phyloP scores from a whole-genome alignment of 2,329 filamentous ascomycete species.

The Paecilomyces dactylethromorphus region DNA sequence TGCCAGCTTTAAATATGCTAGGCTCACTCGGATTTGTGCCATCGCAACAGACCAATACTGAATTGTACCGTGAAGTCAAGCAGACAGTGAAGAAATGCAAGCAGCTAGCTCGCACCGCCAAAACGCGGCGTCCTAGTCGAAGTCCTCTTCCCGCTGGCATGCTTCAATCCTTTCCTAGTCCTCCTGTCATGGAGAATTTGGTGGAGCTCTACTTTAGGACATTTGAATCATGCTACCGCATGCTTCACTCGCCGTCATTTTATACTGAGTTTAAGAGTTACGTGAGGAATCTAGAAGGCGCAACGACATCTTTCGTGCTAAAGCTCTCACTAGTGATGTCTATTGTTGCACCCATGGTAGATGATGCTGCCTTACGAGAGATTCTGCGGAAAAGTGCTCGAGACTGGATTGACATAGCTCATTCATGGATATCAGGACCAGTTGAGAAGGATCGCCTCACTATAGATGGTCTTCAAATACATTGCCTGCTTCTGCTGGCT shows the following conservation, averaged over 20 bases:
- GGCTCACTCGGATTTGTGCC: neutral
- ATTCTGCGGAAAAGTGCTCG: constrained; percentile 34
- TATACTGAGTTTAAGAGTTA: constrained; percentile 16
- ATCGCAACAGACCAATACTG: neutral
- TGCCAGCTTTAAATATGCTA: neutral
- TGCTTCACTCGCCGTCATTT: constrained; percentile 21
- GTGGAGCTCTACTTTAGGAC: constrained; percentile 15
- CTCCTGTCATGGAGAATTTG: constrained; percentile 1
- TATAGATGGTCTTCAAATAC: constrained; percentile 46
- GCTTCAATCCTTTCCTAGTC: neutral
- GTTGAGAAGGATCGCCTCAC: constrained; percentile 47
- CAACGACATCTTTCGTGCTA: constrained; percentile 6
- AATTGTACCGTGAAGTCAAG: neutral
- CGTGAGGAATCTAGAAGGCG: constrained; percentile 6
- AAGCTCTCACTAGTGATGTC: constrained; percentile 17
- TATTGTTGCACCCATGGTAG: constrained; percentile 2
- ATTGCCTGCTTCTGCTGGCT: constrained; percentile 31
- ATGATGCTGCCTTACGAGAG: neutral
- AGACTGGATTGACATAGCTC: constrained; percentile 53
- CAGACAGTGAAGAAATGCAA: neutral
- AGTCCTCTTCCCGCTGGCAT: neutral
- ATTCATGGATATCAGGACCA: constrained; percentile 49
- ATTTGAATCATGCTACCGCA: constrained; percentile 22
- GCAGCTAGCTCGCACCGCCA: neutral
- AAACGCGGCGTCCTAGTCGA: neutral